Evolutionary conservation across 1,284 basidiomycete species (phyloP).

Genomic region (Cutaneotrichosporon curvatum): DNA sequence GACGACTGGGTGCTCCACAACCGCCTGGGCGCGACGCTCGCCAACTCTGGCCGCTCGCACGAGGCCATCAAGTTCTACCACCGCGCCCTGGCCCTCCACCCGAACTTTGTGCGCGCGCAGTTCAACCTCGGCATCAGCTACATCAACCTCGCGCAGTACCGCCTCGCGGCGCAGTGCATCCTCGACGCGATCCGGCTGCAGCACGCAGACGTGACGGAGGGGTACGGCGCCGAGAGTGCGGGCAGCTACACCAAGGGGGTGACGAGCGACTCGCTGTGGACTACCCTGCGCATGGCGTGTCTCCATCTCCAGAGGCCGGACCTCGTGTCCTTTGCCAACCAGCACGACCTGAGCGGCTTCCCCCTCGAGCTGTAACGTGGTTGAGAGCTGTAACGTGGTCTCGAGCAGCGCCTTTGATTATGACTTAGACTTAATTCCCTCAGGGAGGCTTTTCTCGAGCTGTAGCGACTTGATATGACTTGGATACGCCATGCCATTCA

Average conservation of each 20-base stretch:
- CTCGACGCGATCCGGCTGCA: slow-evolving; percentile 78
- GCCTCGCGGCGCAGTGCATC: slow-evolving; percentile 75
- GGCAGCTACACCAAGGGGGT: slow-evolving; percentile 55
- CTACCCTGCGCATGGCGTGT: slow-evolving; percentile 70
- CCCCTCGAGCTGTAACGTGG: slow-evolving; percentile 12
- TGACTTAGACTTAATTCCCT: no score
- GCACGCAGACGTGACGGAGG: slow-evolving; percentile 62
- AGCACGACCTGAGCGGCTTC: slow-evolving; percentile 15
- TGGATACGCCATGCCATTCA: no score
- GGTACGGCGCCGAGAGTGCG: slow-evolving; percentile 46
- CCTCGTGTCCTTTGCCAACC: slow-evolving; percentile 14
- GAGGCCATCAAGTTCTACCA: slow-evolving; percentile 86
- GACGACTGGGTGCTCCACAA: slow-evolving; percentile 95
- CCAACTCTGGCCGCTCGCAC: slow-evolving; percentile 76
- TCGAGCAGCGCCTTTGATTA: no score
- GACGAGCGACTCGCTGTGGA: slow-evolving; percentile 71
- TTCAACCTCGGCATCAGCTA: slow-evolving; percentile 89
- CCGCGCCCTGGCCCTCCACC: slow-evolving; percentile 81
- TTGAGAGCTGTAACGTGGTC: no score
- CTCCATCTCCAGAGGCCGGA: slow-evolving; percentile 49
- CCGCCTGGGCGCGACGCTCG: slow-evolving; percentile 89
- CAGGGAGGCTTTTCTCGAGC: no score
- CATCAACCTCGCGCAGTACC: slow-evolving; percentile 77
- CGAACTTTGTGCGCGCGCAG: slow-evolving; percentile 84
- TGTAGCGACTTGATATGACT: no score